Conservation (phyloP, 192 early-diverging fungal genomes). For the Coemansia asiatica region DNA sequence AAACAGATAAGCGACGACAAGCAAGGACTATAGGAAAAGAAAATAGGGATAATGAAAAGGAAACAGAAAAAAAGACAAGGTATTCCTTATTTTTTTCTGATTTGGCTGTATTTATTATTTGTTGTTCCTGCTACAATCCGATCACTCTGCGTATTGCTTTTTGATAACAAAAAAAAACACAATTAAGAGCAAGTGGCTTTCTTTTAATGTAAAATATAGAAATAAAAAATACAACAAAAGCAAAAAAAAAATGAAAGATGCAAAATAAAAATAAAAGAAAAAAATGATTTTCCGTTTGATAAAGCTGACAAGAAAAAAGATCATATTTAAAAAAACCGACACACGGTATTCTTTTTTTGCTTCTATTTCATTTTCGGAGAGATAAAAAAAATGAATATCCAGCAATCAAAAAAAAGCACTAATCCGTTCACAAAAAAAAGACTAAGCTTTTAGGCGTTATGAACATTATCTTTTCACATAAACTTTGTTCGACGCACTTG, state of each 20-base stretch:
- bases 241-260: background rate
- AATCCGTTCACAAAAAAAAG: too few relatives aligned
- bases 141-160: background rate
- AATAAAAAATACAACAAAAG: background rate
- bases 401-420: too few relatives aligned
- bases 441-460: too few relatives aligned
- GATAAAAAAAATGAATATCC: too few relatives aligned
- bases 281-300: background rate
- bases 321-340: too few relatives aligned
- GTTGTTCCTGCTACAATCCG: background rate
- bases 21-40: background rate
- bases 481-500: too few relatives aligned
- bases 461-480: too few relatives aligned
- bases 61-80: background rate
- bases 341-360: background rate
- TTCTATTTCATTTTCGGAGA: background rate
- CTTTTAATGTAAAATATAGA: slow-evolving; percentile 1
- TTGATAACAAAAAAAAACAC: background rate
- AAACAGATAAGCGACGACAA: background rate
- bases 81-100: background rate
- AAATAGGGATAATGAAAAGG: background rate
- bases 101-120: background rate
- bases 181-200: too few relatives aligned
- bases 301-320: background rate
- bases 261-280: background rate